Evolutionary conservation across 163 green algal species (phyloP), one percentile per base, ranked within the genome.

Genomic region (Chloromonas sp.): DNA sequence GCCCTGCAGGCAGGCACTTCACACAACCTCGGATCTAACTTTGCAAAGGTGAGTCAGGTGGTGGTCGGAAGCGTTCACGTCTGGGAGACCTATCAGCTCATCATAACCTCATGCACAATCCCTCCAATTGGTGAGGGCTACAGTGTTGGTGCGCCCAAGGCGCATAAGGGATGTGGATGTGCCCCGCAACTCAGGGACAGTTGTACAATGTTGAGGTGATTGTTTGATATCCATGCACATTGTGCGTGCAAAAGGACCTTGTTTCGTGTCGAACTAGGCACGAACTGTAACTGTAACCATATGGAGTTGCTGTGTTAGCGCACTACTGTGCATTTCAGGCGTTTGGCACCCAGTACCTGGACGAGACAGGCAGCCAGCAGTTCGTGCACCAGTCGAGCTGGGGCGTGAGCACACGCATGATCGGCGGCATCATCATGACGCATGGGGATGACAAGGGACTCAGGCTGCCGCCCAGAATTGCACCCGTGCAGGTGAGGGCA

Each of bases 1-100:
- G 97, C 97, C n/a, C 93, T 99, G 87, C 96, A 98, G 93, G 96
- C 97, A 60, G 97, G 97, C 82, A 99, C 97, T n/a, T 94, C 86
- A 58, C 97, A 99, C 92, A 96, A 99, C 92, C 92, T 99, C 78
- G 97, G 96, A 61, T 92, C 95, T 79, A 99, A 99, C 92, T 99
- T 99, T 92, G 94, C 97, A 0, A 92, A 92, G 83, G 94, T 88
- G 70, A 15, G 78, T 81, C 2, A 14, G 58, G 8, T 2, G 2
- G 58, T 14, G 2, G 13, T 1, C 14, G 59, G 80, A 36, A 36
- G 36, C 36, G 36, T 36, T 36, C 36, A 36, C 36, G 36, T 36
- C 36, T 36, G 36, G 36, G 36, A 36, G 36, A 36, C 36, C 36
- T 36, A 36, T 36, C 36, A 36, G 36, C 36, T 36, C 36, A 36